Percentiles rank a stretch among this genome's conserved stretches.
Evolutionary conservation across 495 filamentous ascomycete genomes (phyloP).

Genomic region (Pseudevernia furfuracea): DNA sequence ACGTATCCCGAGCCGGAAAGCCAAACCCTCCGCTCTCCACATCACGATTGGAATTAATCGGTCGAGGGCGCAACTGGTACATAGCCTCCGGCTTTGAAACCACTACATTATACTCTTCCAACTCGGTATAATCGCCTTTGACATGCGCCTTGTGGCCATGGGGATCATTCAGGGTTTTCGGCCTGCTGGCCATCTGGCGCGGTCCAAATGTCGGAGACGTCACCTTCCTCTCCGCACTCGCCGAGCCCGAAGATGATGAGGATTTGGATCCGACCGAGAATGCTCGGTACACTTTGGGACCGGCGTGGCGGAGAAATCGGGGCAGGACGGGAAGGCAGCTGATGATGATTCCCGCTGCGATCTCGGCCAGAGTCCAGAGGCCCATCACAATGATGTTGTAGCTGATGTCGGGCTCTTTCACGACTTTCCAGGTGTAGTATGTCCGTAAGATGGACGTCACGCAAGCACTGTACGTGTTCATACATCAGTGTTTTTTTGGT

Average conservation of each 20-base stretch:
- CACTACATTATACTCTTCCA: background rate
- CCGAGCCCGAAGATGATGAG: background rate
- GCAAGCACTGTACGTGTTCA: conserved; percentile 12
- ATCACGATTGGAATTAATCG: background rate
- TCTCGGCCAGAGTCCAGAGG: conserved; percentile 19
- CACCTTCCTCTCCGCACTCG: background rate
- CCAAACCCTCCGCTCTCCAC: background rate
- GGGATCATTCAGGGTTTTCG: background rate
- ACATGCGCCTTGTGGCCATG: background rate
- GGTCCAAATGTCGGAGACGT: background rate
- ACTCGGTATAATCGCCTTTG: background rate
- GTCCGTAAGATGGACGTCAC: conserved; percentile 18
- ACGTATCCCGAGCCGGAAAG: background rate
- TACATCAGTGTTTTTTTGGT: background rate
- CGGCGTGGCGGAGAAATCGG: conserved; percentile 14
- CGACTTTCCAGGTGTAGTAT: conserved; percentile 19
- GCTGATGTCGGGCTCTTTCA: conserved; percentile 9
- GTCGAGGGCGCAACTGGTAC: background rate
- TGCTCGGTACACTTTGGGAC: conserved; percentile 4
- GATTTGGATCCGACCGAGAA: conserved; percentile 2
- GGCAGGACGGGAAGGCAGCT: conserved; percentile 23
- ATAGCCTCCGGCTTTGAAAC: background rate
- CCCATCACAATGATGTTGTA: conserved; percentile 18
- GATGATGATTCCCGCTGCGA: conserved; percentile 14
- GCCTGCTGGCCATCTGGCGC: background rate